Evolutionary conservation across 164 flowering plant genomes (phyloP).

Genomic region (Akebia trifoliata): DNA sequence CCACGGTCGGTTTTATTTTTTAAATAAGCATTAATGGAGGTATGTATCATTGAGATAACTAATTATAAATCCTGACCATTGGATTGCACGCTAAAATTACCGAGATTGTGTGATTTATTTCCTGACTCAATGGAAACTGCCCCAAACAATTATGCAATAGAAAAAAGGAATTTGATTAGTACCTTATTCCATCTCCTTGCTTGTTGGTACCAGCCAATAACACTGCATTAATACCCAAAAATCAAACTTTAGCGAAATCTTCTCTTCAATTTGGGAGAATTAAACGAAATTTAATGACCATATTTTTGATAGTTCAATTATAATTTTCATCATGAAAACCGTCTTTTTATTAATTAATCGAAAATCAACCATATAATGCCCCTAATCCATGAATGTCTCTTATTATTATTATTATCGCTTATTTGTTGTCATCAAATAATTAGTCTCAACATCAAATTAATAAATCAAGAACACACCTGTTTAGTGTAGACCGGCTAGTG

Average conservation of each 20-base stretch:
- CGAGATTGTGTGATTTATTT: too few relatives aligned
- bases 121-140: too few relatives aligned
- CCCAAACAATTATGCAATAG: neutral
- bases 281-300: neutral
- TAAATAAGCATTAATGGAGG: too few relatives aligned
- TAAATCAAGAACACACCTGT: slow-evolving; percentile 42
- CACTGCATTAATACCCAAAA: slow-evolving; percentile 54
- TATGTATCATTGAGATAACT: too few relatives aligned
- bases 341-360: too few relatives aligned
- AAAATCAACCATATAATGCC: too few relatives aligned
- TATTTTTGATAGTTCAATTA: neutral
- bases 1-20: too few relatives aligned
- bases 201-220: slow-evolving; percentile 70
- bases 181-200: slow-evolving; percentile 93
- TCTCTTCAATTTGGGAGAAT: neutral
- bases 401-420: too few relatives aligned
- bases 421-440: too few relatives aligned
- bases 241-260: neutral
- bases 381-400: too few relatives aligned
- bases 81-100: too few relatives aligned
- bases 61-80: too few relatives aligned
- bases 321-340: neutral
- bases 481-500: slow-evolving; percentile 77
- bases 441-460: neutral
- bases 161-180: slow-evolving; percentile 1